phyloP scores from a whole-genome alignment of 768 basidiomycete genomes.

The Termitomyces sp. region DNA sequence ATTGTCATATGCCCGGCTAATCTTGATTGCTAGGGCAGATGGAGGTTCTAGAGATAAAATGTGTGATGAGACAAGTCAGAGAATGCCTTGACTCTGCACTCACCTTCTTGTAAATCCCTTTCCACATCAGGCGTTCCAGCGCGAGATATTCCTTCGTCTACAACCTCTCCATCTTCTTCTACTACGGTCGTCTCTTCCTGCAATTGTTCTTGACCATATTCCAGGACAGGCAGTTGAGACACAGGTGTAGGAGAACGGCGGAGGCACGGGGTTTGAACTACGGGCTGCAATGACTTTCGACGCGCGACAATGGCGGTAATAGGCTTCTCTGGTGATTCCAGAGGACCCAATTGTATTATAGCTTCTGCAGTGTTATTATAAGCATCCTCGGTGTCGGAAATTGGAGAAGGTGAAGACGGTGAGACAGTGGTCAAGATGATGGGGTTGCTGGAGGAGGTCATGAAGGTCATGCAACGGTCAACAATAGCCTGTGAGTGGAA shows the following conservation, averaged over 20 bases:
- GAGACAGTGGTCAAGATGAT: slow-evolving; percentile 3
- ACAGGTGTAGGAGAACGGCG: slow-evolving; percentile 40
- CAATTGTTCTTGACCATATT: slow-evolving; percentile 2
- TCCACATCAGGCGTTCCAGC: slow-evolving; percentile 47
- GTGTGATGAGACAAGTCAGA: slow-evolving; percentile 6
- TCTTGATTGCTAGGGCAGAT: slow-evolving; percentile 57
- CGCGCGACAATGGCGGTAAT: slow-evolving; percentile 28
- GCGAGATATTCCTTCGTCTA: slow-evolving; percentile 23
- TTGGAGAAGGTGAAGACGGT: slow-evolving; percentile 19
- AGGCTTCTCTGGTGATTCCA: slow-evolving; percentile 48
- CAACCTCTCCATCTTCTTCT: slow-evolving; percentile 27
- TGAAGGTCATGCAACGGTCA: neutral
- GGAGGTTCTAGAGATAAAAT: slow-evolving; percentile 50
- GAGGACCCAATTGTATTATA: slow-evolving; percentile 44
- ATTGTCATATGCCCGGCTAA: slow-evolving; percentile 67
- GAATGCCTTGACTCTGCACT: slow-evolving; percentile 17
- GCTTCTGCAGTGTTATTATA: slow-evolving; percentile 39
- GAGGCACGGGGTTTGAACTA: slow-evolving; percentile 20
- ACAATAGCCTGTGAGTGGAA: neutral
- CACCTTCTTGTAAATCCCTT: slow-evolving; percentile 37
- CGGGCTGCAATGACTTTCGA: slow-evolving; percentile 20
- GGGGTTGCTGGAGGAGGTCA: neutral
- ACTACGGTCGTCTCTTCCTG: neutral
- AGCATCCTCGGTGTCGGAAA: slow-evolving; percentile 35
- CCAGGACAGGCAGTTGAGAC: slow-evolving; percentile 18